Evolutionary conservation across 371 early-diverging fungal genomes (phyloP).

Genomic region (Haplosporangium sp.): DNA sequence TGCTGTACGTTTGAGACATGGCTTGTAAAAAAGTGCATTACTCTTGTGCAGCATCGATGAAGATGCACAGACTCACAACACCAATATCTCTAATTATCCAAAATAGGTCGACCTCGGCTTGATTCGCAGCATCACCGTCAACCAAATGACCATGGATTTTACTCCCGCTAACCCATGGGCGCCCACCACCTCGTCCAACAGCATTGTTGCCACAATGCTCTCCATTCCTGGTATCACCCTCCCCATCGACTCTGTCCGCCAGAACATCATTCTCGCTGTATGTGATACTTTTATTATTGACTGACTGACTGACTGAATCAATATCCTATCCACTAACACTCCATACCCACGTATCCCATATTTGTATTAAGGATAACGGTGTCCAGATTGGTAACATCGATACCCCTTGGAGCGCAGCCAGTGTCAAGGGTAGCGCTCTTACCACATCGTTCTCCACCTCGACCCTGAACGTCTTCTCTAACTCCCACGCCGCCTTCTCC

Average conservation of each 20-base stretch:
- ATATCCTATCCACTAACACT: not conserved
- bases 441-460: conserved; percentile 37
- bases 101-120: conserved; percentile 37
- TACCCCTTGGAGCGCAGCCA: conserved; percentile 36
- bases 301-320: not conserved
- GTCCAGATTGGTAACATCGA: conserved; percentile 39
- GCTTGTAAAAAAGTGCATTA: no score
- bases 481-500: conserved; percentile 30
- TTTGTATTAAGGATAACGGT: conserved; percentile 23
- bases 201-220: conserved; percentile 47
- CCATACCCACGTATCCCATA: not conserved
- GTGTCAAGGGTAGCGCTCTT: conserved; percentile 23
- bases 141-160: conserved; percentile 55
- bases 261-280: conserved; percentile 40
- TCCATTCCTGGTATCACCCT: conserved; percentile 50
- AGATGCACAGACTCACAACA: not conserved
- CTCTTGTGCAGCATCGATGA: no score
- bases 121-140: conserved; percentile 37
- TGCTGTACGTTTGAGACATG: conserved; percentile 15
- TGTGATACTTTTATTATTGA: not conserved
- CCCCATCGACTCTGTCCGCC: conserved; percentile 34
- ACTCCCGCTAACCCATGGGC: conserved; percentile 32
- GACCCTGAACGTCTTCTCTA: conserved; percentile 36
- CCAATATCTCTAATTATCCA: not conserved
- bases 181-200: conserved; percentile 39